A percentile compares a stretch with the other conserved stretches of the same genome.
Evolutionary conservation across 169 alveolate genomes (phyloP).

Genomic region (Babesia bovis): DNA sequence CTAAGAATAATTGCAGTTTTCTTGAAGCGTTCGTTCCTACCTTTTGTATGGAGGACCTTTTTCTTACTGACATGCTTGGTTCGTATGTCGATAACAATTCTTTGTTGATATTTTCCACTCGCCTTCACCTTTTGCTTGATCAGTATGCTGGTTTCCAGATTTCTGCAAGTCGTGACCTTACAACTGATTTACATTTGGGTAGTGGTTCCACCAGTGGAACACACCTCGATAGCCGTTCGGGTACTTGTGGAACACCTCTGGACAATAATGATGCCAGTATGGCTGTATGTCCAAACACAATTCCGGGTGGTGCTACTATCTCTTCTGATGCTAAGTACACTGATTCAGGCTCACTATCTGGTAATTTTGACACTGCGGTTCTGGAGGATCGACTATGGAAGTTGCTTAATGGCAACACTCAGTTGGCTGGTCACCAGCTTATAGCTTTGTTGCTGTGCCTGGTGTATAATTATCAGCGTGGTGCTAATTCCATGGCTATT

Average conservation of each 20-base stretch:
- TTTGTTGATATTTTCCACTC: constrained; percentile 21
- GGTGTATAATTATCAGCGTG: constrained; percentile 52
- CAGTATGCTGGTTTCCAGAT: too few relatives aligned
- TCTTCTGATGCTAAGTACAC: background rate
- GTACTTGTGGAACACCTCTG: background rate
- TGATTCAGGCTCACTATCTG: background rate
- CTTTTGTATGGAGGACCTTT: constrained; percentile 38
- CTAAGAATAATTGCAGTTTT: constrained; percentile 10
- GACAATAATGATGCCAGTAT: background rate
- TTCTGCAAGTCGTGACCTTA: background rate
- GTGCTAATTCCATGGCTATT: constrained; percentile 59
- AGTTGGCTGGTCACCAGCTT: constrained; percentile 40
- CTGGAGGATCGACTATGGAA: constrained; percentile 48
- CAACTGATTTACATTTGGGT: background rate
- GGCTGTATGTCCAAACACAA: background rate
- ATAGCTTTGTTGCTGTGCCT: constrained; percentile 54
- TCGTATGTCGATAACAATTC: background rate
- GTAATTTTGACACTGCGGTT: background rate
- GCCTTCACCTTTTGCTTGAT: constrained; percentile 32
- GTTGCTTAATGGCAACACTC: constrained; percentile 47
- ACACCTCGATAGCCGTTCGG: background rate
- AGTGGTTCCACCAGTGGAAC: background rate
- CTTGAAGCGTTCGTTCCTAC: constrained; percentile 41
- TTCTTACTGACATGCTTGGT: constrained; percentile 40
- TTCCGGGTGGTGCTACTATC: too few relatives aligned